phyloP scores from a whole-genome alignment of 352 stramenopile species.

The Pythium plurisporium region DNA sequence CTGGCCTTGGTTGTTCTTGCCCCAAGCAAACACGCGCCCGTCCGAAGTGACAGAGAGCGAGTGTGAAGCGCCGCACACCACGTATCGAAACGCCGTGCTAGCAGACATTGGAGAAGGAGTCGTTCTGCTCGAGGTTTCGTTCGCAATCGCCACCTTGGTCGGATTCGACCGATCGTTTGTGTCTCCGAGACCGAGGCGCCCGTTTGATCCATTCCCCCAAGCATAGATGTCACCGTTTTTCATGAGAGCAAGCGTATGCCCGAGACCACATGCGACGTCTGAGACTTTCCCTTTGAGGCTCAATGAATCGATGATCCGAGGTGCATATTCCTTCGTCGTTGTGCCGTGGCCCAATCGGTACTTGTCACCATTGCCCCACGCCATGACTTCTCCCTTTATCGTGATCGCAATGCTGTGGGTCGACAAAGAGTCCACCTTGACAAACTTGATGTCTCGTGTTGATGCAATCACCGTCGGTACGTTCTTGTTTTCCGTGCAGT shows the following conservation, averaged over 20 bases:
- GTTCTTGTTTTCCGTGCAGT: slow-evolving; percentile 82
- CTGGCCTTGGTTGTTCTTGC: slow-evolving; percentile 86
- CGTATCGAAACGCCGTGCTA: slow-evolving; percentile 16
- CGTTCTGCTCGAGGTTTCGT: too few relatives aligned
- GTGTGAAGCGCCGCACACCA: slow-evolving; percentile 69
- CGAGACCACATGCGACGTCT: slow-evolving; percentile 60
- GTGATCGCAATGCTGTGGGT: slow-evolving; percentile 80
- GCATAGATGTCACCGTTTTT: slow-evolving; percentile 61
- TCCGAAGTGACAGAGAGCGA: slow-evolving; percentile 58
- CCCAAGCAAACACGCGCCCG: slow-evolving; percentile 59
- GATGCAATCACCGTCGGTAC: slow-evolving; percentile 57
- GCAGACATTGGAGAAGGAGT: neutral
- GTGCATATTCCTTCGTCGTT: slow-evolving; percentile 66
- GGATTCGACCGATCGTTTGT: slow-evolving; percentile 61
- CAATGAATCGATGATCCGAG: slow-evolving; percentile 56
- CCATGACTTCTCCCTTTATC: slow-evolving; percentile 52
- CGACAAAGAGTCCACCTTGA: slow-evolving; percentile 78
- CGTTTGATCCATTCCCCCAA: slow-evolving; percentile 87
- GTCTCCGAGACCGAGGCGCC: slow-evolving; percentile 73
- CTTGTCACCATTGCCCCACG: slow-evolving; percentile 85
- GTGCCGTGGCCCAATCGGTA: slow-evolving; percentile 73
- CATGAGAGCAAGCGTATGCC: slow-evolving; percentile 61
- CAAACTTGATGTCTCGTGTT: slow-evolving; percentile 43
- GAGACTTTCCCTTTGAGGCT: slow-evolving; percentile 49
- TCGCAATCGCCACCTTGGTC: slow-evolving; percentile 24